Percentiles rank a stretch among this genome's conserved stretches.
These are phyloP conservation scores for Floccularia luteovirens DNA, from an alignment of 768 basidiomycete species.

Conservation along the genomic window DNA sequence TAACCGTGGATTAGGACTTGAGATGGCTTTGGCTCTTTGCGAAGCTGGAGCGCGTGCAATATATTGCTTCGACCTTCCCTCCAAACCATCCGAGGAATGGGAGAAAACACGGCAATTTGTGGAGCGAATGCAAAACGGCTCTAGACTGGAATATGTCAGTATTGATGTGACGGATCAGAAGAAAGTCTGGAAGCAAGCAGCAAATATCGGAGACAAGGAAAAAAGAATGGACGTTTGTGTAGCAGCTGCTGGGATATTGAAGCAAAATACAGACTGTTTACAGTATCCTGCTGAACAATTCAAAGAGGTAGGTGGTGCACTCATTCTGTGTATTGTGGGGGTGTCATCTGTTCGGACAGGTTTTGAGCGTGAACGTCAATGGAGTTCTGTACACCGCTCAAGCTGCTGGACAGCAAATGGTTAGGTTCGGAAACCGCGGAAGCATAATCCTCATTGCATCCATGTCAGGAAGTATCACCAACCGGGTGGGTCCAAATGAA, in stretches of 20 bases:
- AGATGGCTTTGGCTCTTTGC: conserved; percentile 68
- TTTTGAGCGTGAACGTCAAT: conserved; percentile 61
- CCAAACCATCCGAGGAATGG: conserved; percentile 51
- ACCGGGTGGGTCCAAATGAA: conserved; percentile 36
- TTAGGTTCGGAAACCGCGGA: conserved; percentile 41
- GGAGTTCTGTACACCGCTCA: conserved; percentile 61
- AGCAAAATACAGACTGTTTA: conserved; percentile 51
- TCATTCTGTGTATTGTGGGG: background rate
- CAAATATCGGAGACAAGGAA: conserved; percentile 59
- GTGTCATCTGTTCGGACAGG: conserved; percentile 24
- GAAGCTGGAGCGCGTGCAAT: conserved; percentile 67
- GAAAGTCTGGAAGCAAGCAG: conserved; percentile 44
- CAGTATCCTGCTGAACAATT: conserved; percentile 62
- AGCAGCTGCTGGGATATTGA: conserved; percentile 72
- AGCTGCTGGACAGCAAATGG: conserved; percentile 59
- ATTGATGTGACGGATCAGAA: conserved; percentile 63
- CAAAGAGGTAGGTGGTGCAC: conserved; percentile 35
- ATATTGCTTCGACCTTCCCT: conserved; percentile 63
- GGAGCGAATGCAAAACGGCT: conserved; percentile 30
- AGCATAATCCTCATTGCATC: conserved; percentile 62
- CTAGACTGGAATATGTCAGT: conserved; percentile 49
- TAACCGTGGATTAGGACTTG: conserved; percentile 71
- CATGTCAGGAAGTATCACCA: conserved; percentile 66
- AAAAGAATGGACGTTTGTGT: conserved; percentile 69
- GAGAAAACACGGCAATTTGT: conserved; percentile 44